Percentiles rank a stretch among this genome's conserved stretches.
phyloP scores from a whole-genome alignment of 2,329 filamentous ascomycete species.

The Domatiomyces globalis region DNA sequence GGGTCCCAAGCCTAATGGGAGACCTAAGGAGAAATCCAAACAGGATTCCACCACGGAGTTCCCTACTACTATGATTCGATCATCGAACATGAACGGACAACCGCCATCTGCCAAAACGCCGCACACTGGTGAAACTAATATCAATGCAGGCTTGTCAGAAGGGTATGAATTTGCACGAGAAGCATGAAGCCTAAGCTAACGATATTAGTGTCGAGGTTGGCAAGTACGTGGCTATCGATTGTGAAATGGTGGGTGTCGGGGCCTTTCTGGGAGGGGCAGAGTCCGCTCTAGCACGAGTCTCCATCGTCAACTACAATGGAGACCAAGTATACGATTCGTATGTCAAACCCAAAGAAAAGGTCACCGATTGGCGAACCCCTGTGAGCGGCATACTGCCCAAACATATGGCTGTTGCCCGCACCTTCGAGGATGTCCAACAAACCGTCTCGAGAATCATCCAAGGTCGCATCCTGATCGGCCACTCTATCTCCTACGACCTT shows the following conservation, averaged over 20 bases:
- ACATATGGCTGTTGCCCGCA: constrained; percentile 52
- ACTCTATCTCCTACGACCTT: constrained; percentile 67
- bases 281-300: constrained; percentile 72
- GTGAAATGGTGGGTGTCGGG: constrained; percentile 89
- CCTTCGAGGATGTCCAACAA: constrained; percentile 63
- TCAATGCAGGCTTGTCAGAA: constrained; percentile 3
- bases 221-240: constrained; percentile 87
- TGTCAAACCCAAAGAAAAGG: constrained; percentile 60
- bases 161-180: not conserved
- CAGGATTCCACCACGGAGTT: not conserved
- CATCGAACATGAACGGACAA: not conserved
- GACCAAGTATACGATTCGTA: constrained; percentile 89
- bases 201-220: constrained; percentile 50
- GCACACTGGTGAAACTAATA: not conserved
- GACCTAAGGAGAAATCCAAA: not conserved
- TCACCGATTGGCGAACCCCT: constrained; percentile 80
- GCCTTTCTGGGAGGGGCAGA: constrained; percentile 27
- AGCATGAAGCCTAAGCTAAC: not conserved
- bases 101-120: not conserved
- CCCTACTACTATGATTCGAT: not conserved
- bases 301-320: constrained; percentile 85
- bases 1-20: too few species aligned
- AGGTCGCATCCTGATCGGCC: constrained; percentile 63
- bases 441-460: constrained; percentile 55
- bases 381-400: constrained; percentile 69